phyloP scores from a whole-genome alignment of 2,329 filamentous ascomycete genomes.

The Beauveria medogensis region DNA sequence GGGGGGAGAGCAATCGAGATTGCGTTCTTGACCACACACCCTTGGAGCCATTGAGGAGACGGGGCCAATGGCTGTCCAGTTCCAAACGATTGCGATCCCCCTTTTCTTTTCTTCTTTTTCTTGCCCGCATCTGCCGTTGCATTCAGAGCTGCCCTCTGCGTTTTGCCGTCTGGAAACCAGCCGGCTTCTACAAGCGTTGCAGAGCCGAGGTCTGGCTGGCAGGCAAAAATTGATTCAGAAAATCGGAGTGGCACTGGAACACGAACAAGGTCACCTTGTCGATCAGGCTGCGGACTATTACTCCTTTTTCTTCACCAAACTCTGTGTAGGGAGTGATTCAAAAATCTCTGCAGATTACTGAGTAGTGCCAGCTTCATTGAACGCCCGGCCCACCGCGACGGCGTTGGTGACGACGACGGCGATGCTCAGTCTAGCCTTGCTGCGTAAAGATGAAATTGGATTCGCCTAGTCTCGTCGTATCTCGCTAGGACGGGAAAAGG shows the following conservation, averaged over 20 bases:
- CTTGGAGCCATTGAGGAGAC: too few species aligned
- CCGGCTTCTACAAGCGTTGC: too few species aligned
- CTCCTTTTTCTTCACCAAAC: not conserved
- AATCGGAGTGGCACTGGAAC: not conserved
- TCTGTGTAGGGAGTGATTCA: not conserved
- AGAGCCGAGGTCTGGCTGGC: too few species aligned
- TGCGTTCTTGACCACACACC: too few species aligned
- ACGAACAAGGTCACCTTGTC: not conserved
- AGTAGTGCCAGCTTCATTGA: not conserved
- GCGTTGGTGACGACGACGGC: not conserved
- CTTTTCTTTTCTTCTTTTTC: not conserved
- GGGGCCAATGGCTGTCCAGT: too few species aligned
- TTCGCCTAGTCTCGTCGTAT: not conserved
- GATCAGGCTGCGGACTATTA: not conserved
- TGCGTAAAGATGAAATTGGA: not conserved
- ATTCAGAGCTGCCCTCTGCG: not conserved
- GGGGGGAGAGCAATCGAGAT: not conserved
- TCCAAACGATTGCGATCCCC: too few species aligned
- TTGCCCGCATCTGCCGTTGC: not conserved
- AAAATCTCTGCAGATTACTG: not conserved
- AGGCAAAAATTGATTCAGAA: not conserved
- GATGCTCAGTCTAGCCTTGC: not conserved
- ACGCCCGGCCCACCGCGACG: not conserved
- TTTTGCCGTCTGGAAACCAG: not conserved
- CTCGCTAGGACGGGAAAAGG: not conserved